Conservation (phyloP, 495 filamentous ascomycete genomes). For the Wilcoxina mikolae region DNA sequence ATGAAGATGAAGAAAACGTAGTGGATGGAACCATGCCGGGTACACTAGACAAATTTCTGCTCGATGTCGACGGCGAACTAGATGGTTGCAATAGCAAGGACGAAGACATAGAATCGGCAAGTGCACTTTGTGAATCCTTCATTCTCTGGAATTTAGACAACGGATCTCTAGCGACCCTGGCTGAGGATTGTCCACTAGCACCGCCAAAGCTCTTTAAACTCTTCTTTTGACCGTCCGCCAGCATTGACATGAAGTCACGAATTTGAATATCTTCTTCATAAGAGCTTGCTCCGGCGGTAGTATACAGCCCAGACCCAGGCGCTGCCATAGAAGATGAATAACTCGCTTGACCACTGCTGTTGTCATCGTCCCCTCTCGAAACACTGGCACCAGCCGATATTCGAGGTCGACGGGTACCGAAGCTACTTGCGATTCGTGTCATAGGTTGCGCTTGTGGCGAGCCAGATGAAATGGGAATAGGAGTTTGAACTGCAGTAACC, state of each 20-base stretch:
- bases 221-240: slow-evolving; percentile 23
- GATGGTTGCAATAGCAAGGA: slow-evolving; percentile 70
- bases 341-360: slow-evolving; percentile 76
- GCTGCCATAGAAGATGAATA: slow-evolving; percentile 66
- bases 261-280: slow-evolving; percentile 27
- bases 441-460: slow-evolving; percentile 64
- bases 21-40: slow-evolving; percentile 71
- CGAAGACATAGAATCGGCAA: slow-evolving; percentile 79
- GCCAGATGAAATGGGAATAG: slow-evolving; percentile 31
- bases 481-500: not conserved
- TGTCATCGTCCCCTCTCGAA: slow-evolving; percentile 67
- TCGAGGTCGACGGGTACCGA: slow-evolving; percentile 65
- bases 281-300: slow-evolving; percentile 37
- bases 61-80: slow-evolving; percentile 46
- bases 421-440: slow-evolving; percentile 64
- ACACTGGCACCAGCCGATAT: slow-evolving; percentile 54
- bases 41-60: slow-evolving; percentile 56
- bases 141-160: slow-evolving; percentile 78
- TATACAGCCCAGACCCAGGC: slow-evolving; percentile 68
- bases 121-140: slow-evolving; percentile 67
- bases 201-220: slow-evolving; percentile 24
- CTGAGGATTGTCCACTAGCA: slow-evolving; percentile 12
- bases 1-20: slow-evolving; percentile 71
- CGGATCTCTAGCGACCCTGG: slow-evolving; percentile 20
- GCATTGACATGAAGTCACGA: slow-evolving; percentile 23